These are phyloP conservation scores for Cladosporium sp. DNA, from an alignment of 2,329 filamentous ascomycete genomes.

Conservation along the genomic window DNA sequence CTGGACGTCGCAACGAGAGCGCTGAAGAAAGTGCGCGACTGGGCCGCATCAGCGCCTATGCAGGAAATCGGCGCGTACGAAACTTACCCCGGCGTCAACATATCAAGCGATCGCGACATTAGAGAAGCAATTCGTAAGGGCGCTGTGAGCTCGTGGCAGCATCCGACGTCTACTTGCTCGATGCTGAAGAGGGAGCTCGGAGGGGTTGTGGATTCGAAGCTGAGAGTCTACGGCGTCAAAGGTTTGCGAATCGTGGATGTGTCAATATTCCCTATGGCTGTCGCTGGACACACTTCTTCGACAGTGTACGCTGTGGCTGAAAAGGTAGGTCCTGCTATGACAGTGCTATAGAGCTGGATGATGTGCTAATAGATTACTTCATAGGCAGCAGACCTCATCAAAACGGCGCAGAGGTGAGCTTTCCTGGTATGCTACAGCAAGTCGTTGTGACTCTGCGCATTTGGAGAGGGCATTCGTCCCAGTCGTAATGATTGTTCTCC, in stretches of 20 bases:
- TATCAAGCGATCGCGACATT: conserved; percentile 28
- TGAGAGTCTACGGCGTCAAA: conserved; percentile 35
- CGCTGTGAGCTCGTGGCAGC: conserved; percentile 25
- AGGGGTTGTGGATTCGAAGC: conserved; percentile 34
- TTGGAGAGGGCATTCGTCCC: background rate
- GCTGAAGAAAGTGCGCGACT: conserved; percentile 38
- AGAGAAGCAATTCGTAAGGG: conserved; percentile 19
- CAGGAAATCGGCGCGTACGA: conserved; percentile 37
- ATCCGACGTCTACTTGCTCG: conserved; percentile 41
- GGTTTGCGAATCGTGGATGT: conserved; percentile 37
- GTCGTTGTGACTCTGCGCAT: background rate
- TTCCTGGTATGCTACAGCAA: background rate
- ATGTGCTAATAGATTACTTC: background rate
- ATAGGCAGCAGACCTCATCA: conserved; percentile 34
- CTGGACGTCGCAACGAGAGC: conserved; percentile 37
- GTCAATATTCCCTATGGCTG: conserved; percentile 32
- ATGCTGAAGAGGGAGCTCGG: conserved; percentile 30
- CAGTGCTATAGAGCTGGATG: background rate
- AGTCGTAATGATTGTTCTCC: background rate
- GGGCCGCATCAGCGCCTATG: conserved; percentile 37
- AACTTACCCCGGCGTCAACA: conserved; percentile 27
- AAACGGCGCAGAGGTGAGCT: conserved; percentile 25
- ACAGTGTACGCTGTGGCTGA: conserved; percentile 30
- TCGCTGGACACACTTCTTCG: conserved; percentile 27
- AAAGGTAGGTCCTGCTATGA: conserved; percentile 26